Percentiles rank a stretch among this genome's conserved stretches.
phyloP scores from a whole-genome alignment of 768 basidiomycete genomes.

The Macrolepiota fuliginosa region DNA sequence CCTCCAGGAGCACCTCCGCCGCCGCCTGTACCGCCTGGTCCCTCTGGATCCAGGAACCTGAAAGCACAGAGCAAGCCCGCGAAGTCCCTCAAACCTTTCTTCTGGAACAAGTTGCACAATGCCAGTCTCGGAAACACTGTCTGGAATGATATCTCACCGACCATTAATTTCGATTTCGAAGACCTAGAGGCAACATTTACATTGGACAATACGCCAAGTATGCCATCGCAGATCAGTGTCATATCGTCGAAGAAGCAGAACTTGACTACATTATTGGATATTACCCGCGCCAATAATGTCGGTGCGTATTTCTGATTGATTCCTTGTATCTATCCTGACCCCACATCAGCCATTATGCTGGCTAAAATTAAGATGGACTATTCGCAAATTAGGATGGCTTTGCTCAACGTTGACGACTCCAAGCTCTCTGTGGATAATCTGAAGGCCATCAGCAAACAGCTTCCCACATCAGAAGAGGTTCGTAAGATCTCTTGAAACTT shows the following conservation, averaged over 20 bases:
- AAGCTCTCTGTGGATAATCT: constrained; percentile 72
- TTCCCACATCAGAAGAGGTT: constrained; percentile 85
- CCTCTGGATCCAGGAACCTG: constrained; percentile 30
- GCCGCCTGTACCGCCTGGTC: constrained; percentile 36
- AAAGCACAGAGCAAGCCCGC: constrained; percentile 39
- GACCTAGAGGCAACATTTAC: constrained; percentile 77
- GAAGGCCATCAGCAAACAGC: constrained; percentile 66
- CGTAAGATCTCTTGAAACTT: constrained; percentile 4
- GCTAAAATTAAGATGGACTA: constrained; percentile 67
- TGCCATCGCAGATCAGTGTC: constrained; percentile 36
- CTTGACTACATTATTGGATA: constrained; percentile 72
- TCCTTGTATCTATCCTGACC: background rate
- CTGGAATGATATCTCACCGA: constrained; percentile 59
- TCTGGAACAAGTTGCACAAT: constrained; percentile 80
- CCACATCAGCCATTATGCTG: constrained; percentile 73
- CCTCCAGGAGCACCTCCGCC: constrained; percentile 18
- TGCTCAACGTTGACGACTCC: constrained; percentile 71
- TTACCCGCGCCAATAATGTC: constrained; percentile 81
- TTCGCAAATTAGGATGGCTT: constrained; percentile 63
- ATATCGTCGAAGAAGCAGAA: constrained; percentile 50
- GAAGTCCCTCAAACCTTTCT: constrained; percentile 79
- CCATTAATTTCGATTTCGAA: constrained; percentile 50
- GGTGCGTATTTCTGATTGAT: constrained; percentile 39
- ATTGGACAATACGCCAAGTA: constrained; percentile 44
- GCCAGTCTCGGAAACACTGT: constrained; percentile 47